Conservation (phyloP, 2,329 filamentous ascomycete genomes). For the Alternaria gansuensis region DNA sequence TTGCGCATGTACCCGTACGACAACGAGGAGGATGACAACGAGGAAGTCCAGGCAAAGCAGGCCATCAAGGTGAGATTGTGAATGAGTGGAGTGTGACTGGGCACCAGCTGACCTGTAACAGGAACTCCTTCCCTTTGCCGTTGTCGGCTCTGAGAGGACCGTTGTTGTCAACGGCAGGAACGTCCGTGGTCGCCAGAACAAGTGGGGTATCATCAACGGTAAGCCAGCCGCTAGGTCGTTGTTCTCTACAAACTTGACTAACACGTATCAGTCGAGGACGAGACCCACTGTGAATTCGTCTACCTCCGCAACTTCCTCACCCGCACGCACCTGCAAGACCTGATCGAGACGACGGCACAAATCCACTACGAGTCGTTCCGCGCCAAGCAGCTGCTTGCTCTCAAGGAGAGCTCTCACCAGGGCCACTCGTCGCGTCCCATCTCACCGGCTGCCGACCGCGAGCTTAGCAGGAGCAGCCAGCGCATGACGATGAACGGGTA, state of each 20-base stretch:
- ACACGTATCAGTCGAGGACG: conserved; percentile 77
- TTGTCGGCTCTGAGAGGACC: conserved; percentile 97
- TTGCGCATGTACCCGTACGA: conserved; percentile 99
- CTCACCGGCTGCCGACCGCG: conserved; percentile 91
- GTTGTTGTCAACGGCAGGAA: conserved; percentile 98
- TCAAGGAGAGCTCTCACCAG: conserved; percentile 94
- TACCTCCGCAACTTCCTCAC: conserved; percentile 98
- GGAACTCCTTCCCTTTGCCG: conserved; percentile 95
- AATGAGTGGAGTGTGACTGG: neutral
- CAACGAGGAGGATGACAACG: conserved; percentile 97
- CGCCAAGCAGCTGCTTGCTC: conserved; percentile 94
- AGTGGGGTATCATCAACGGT: conserved; percentile 96
- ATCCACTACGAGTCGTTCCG: conserved; percentile 99
- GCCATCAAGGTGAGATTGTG: conserved; percentile 83
- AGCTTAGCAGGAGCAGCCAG: conserved; percentile 96
- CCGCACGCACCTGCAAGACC: conserved; percentile 95
- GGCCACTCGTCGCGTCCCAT: conserved; percentile 86
- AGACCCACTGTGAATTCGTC: conserved; percentile 99
- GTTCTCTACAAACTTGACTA: conserved; percentile 14
- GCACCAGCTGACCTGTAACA: conserved; percentile 56
- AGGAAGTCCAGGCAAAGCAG: conserved; percentile 91
- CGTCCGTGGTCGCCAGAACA: conserved; percentile 96
- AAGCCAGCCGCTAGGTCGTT: conserved; percentile 5
- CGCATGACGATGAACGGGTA: conserved; percentile 99
- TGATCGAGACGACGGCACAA: conserved; percentile 99